These are phyloP conservation scores for Cystofilobasidium ferigula DNA, from an alignment of 768 basidiomycete genomes.

Conservation along the genomic window DNA sequence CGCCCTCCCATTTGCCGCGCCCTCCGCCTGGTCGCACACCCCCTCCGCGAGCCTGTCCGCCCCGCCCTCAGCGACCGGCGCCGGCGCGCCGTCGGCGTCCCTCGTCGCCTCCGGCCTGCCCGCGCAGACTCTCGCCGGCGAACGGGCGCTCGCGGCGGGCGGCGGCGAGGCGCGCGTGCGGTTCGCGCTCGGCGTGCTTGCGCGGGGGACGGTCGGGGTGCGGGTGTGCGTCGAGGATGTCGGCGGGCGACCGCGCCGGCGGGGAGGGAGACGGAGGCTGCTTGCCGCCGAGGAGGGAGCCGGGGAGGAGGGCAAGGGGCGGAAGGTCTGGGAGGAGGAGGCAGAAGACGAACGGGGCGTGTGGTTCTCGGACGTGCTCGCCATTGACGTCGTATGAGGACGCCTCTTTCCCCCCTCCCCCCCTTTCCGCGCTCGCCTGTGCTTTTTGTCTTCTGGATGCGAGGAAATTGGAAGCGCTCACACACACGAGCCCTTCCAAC, in stretches of 20 bases:
- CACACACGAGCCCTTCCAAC: too few relatives aligned
- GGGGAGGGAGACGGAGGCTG: too few relatives aligned
- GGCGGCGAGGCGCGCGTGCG: slow-evolving; percentile 12
- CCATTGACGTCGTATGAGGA: background rate
- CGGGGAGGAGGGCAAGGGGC: background rate
- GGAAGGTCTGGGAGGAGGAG: background rate
- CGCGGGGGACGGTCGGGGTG: slow-evolving; percentile 30
- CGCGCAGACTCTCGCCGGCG: slow-evolving; percentile 14
- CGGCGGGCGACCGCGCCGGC: background rate
- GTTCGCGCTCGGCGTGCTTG: slow-evolving; percentile 28
- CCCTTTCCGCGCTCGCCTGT: too few relatives aligned
- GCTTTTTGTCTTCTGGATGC: too few relatives aligned
- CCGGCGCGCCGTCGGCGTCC: background rate
- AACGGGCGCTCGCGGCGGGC: slow-evolving; percentile 19
- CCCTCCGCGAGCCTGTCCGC: background rate
- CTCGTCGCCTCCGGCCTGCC: slow-evolving; percentile 28
- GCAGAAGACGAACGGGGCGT: background rate
- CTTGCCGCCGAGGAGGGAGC: background rate
- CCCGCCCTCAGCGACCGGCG: background rate
- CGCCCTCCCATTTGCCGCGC: background rate
- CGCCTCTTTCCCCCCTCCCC: background rate
- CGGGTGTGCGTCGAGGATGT: slow-evolving; percentile 33
- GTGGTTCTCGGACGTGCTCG: too few relatives aligned
- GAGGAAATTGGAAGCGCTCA: too few relatives aligned
- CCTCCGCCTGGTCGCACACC: background rate